Base-by-base conservation (phyloP, 805 yeast genomes). In the Nakazawaea pomicola region DNA sequence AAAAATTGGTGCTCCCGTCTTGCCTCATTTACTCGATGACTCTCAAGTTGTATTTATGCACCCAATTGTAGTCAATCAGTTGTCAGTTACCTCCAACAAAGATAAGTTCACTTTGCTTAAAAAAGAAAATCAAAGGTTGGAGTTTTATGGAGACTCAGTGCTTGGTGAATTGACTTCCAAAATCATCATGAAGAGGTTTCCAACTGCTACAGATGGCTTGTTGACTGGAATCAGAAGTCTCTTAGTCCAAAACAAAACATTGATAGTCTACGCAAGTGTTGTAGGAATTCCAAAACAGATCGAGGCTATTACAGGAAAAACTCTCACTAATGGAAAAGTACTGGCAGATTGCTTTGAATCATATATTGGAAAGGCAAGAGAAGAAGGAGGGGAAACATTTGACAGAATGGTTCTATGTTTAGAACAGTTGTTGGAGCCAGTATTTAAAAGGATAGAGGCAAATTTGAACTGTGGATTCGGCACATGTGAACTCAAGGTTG, bases 281-380 rank as follows among this genome's bases (percentile, higher is more conserved):
- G 67, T 67, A 44, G 70, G 70, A 1, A 61, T 68, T 36, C 65
- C 67, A 48, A 56, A 56, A 40, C 54, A 56, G 38, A 53, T 68
- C 38, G 54, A 61, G 40, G 55, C 64, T 33, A 12, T 18, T 14
- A 64, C 60, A 42, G 59, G 64, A 27, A 60, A 61, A 42, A 67
- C 60, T 38, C 53, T 54, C 33, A 65, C 68, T n/a, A 62, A 57
- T 36, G 68, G 63, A 45, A 68, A 68, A 49, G 61, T 68, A 12
- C 61, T 56, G 49, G 74, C 74, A 6, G 74, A 68, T 53, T 57
- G 65, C 10, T 68, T 68, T 41, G 74, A 68, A 50, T 72, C 74
- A 3, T 68, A 67, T 41, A 56, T 68, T 12, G 73, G 73, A 1
- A 72, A n/a, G 23, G 6, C 25, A 6, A 32, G 32, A 25, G 8